Evolutionary conservation across 2,329 filamentous ascomycete genomes (phyloP), one percentile per base, ranked within the genome.

Genomic region (Helotiales sp.): DNA sequence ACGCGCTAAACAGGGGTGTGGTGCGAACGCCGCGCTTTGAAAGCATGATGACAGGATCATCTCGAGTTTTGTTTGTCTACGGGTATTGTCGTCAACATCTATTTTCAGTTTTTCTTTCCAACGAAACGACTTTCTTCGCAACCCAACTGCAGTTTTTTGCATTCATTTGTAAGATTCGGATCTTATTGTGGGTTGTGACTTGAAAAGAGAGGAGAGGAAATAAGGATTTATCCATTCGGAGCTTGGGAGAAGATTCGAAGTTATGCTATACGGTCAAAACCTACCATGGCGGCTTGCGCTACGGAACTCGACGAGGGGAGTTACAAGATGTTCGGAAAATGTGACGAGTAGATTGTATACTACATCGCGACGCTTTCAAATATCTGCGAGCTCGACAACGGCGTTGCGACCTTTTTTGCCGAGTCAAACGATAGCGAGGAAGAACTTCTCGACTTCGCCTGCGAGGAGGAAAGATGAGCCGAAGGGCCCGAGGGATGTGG

Each of bases 241-340:
- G n/a, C n/a, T n/a, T n/a, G n/a, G n/a, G 15, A 49, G 33, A 49
- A 34, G 38, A 34, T 33, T 38, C 36, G 53, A 62, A 63, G 62
- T 56, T 63, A 88, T 88, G 85, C 78, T 85, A 72, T 83, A 84
- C 76, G 80, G 82, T 69, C 83, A 84, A 74, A 82, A 81, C 65
- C 74, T 87, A 69, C 82, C 84, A 75, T 88, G 85, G 85, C 82
- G 85, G 77, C 76, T 78, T 73, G 83, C 82, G 67, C 77, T 72
- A 49, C 63, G 66, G 55, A 69, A 64, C 46, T 60, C 65, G 34
- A 57, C 65, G 44, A 61, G 66, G 52, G 48, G 53, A 25, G 62
- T 59, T 55, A 13, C 59, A 40, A 64, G 62, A 54, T 54, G 56
- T 40, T 56, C 44, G 47, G 63, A 63, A 15, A 63, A 54, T 42